phyloP scores from a whole-genome alignment of 352 stramenopile genomes.

The Phytophthora kernoviae region DNA sequence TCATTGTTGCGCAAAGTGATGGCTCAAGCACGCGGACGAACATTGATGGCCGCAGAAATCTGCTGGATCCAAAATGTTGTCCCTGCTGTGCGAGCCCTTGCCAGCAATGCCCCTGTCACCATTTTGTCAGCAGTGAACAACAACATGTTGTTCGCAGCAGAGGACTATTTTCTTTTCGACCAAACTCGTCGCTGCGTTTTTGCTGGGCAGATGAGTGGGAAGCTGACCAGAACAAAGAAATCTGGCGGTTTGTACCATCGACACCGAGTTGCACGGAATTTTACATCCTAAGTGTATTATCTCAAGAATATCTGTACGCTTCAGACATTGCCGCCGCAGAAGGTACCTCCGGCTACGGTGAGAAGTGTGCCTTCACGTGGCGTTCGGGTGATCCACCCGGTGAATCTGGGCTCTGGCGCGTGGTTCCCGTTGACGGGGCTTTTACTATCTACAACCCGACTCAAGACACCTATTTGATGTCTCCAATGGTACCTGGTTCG shows the following conservation, averaged over 20 bases:
- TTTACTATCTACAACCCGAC: constrained; percentile 28
- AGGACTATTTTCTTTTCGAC: constrained; percentile 33
- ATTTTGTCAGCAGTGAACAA: constrained; percentile 21
- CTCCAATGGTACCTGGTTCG: constrained; percentile 9
- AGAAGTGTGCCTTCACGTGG: constrained; percentile 23
- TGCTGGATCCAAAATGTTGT: constrained; percentile 29
- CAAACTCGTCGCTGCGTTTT: constrained; percentile 46
- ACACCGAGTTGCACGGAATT: constrained; percentile 27
- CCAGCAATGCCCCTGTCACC: constrained; percentile 35
- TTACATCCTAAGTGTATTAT: constrained; percentile 25
- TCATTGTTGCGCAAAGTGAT: constrained; percentile 31
- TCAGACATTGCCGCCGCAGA: constrained; percentile 16
- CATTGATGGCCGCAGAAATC: constrained; percentile 21
- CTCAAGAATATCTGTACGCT: constrained; percentile 22
- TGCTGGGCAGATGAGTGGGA: constrained; percentile 40
- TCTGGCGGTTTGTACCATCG: constrained; percentile 28
- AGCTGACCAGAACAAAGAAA: constrained; percentile 41
- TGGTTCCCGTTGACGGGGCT: constrained; percentile 14
- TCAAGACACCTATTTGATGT: constrained; percentile 23
- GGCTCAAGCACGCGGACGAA: constrained; percentile 19
- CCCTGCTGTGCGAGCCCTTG: constrained; percentile 37
- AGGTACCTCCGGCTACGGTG: constrained; percentile 11
- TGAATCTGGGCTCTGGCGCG: constrained; percentile 18
- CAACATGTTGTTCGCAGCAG: constrained; percentile 36
- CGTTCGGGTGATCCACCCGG: constrained; percentile 18